Evolutionary conservation across 1,139 yeast genomes (phyloP), one percentile per base, ranked within the genome.

Genomic region (Geotrichum restrictum): DNA sequence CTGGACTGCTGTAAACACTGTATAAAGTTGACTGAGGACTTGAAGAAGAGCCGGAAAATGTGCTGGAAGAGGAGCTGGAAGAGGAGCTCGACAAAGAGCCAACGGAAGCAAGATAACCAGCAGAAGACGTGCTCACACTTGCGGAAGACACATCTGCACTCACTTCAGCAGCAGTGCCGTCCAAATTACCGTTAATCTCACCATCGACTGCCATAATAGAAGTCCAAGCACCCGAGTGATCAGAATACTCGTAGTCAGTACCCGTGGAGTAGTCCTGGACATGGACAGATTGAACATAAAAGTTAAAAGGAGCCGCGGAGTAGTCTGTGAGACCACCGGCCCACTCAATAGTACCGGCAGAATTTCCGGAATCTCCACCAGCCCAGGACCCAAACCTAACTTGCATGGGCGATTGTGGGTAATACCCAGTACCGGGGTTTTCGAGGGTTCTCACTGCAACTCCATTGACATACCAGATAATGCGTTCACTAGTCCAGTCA

Each of bases 221-320:
- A 45, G 75, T 66, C 88, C 88, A 84, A 36, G 69, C 63, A 32
- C 96, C 96, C 19, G 83, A 66, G 45, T 74, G 72, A 63, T 82
- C 93, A 45, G 76, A 67, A 68, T 88, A 88, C 44, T 73, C 64
- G 68, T 89, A 88, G 57, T 77, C 76, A 1, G 76, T 63, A 42
- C 97, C 96, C 16, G 88, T 76, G 2, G 96, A 88, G 68, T 88
- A 89, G 68, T 89, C 96, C 34, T 81, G 73, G 16, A 86, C 87
- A 41, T 76, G 68, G 41, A 88, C 63, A 3, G 77, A 73, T 62
- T 83, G 75, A 58, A 89, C 77, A 59, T 76, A 65, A 87, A 86
- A 86, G 37, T 81, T 67, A 66, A 81, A 86, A 45, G 94, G 93
- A 37, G 81, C 88, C 44, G 76, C 62, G 13, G 77, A 59, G 64